Conservation (phyloP, 2,329 filamentous ascomycete species). For the Beauveria brongniartii region DNA sequence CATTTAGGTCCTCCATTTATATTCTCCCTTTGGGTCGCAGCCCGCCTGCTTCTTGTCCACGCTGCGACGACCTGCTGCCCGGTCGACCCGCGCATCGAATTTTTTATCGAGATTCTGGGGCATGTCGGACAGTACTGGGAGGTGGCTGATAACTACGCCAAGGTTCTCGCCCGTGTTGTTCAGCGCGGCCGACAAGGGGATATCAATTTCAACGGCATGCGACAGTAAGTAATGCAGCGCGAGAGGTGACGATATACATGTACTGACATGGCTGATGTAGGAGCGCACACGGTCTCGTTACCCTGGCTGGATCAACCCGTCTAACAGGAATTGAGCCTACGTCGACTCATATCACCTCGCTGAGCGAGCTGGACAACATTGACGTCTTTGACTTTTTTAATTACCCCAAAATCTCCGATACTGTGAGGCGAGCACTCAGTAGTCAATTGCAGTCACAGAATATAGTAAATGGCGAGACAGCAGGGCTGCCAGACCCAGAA, state of each 20-base stretch:
- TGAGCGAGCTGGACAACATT: conserved; percentile 34
- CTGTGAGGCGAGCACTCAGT: conserved; percentile 12
- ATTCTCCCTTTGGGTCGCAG: conserved; percentile 37
- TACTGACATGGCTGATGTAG: conserved; percentile 15
- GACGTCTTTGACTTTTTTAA: conserved; percentile 40
- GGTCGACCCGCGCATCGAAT: conserved; percentile 32
- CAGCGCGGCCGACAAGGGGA: conserved; percentile 28
- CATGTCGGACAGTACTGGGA: conserved; percentile 37
- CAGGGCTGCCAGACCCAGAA: conserved; percentile 23
- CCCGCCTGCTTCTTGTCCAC: conserved; percentile 32
- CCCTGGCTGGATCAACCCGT: conserved; percentile 26
- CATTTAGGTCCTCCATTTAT: conserved; percentile 35
- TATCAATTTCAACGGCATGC: conserved; percentile 31
- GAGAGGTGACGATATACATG: too few species aligned
- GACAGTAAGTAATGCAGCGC: conserved; percentile 24
- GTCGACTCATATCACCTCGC: conserved; percentile 29
- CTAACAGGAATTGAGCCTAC: conserved; percentile 30
- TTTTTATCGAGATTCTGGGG: conserved; percentile 34
- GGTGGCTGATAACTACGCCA: conserved; percentile 34
- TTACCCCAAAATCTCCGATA: conserved; percentile 27
- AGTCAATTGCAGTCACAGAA: conserved; percentile 19
- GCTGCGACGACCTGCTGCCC: conserved; percentile 29
- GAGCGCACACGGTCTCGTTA: conserved; percentile 32
- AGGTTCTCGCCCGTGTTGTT: conserved; percentile 31
- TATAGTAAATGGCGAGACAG: conserved; percentile 15